phyloP scores from a whole-genome alignment of 441 rosid genomes.

The Bruguiera hainesii region DNA sequence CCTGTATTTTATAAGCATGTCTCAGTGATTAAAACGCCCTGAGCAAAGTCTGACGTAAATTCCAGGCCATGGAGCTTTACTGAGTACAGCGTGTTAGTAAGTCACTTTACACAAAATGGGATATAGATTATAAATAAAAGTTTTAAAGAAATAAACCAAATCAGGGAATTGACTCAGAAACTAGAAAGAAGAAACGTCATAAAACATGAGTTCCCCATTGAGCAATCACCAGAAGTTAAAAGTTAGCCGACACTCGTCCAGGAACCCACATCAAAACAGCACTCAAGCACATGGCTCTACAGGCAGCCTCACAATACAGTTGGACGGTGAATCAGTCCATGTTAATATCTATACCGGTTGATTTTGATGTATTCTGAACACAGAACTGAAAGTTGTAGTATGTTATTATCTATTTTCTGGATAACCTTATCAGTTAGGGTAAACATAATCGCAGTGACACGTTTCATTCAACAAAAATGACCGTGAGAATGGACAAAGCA shows the following conservation, averaged over 20 bases:
- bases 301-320: not conserved
- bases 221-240: conserved; percentile 10
- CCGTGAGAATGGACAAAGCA: not conserved
- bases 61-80: too few relatives aligned
- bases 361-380: conserved; percentile 4
- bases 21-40: not conserved
- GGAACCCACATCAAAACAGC: not conserved
- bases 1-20: too few relatives aligned
- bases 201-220: conserved; percentile 14
- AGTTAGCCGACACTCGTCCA: not conserved
- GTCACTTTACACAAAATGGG: not conserved
- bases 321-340: too few relatives aligned
- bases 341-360: too few relatives aligned
- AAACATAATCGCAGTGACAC: not conserved
- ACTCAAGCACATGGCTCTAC: not conserved
- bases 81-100: conserved; percentile 1
- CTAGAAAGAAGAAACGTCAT: conserved; percentile 16
- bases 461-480: not conserved
- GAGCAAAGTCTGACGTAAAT: not conserved
- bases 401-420: not conserved
- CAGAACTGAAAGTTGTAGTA: not conserved
- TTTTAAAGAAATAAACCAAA: not conserved
- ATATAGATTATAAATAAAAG: not conserved
- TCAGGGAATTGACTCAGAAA: conserved; percentile 16
- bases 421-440: not conserved